phyloP scores from a whole-genome alignment of 1,284 basidiomycete genomes.

The Mycena citricolor region DNA sequence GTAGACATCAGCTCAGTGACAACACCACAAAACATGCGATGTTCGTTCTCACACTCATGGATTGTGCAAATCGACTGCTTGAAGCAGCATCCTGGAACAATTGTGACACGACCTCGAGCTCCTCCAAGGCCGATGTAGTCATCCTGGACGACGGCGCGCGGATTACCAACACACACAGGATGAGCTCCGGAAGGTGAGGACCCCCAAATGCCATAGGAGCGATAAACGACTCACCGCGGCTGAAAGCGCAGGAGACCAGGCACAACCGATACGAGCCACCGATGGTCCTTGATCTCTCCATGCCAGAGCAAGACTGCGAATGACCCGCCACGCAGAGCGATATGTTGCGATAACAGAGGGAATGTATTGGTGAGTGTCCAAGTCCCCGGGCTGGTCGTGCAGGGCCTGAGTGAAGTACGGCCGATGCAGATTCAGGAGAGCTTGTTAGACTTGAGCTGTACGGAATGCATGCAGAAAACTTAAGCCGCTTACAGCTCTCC shows the following conservation, averaged over 20 bases:
- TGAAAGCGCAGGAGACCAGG: conserved; percentile 63
- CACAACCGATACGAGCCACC: conserved; percentile 45
- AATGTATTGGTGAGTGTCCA: conserved; percentile 59
- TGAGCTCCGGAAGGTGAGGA: conserved; percentile 46
- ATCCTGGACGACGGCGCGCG: conserved; percentile 58
- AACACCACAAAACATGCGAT: no score
- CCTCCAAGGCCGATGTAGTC: conserved; percentile 52
- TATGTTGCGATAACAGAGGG: conserved; percentile 70
- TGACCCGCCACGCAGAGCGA: conserved; percentile 66
- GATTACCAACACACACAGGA: conserved; percentile 65
- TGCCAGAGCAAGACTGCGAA: conserved; percentile 46
- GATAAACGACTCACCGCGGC: conserved; percentile 52
- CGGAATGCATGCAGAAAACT: no score
- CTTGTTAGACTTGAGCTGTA: no score
- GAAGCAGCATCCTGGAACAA: conserved; percentile 54
- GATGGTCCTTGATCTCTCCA: conserved; percentile 41
- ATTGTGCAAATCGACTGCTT: conserved; percentile 48
- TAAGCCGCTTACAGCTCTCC: conserved; percentile 51
- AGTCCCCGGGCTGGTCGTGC: conserved; percentile 54
- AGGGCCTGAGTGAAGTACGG: conserved; percentile 67
- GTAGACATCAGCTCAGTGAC: conserved; percentile 2
- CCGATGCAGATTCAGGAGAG: conserved; percentile 65
- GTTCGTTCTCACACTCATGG: no score
- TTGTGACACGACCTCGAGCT: conserved; percentile 49
- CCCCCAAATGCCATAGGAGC: not conserved